phyloP scores from a whole-genome alignment of 345 rosid genomes.

The Xanthoceras sorbifolium region DNA sequence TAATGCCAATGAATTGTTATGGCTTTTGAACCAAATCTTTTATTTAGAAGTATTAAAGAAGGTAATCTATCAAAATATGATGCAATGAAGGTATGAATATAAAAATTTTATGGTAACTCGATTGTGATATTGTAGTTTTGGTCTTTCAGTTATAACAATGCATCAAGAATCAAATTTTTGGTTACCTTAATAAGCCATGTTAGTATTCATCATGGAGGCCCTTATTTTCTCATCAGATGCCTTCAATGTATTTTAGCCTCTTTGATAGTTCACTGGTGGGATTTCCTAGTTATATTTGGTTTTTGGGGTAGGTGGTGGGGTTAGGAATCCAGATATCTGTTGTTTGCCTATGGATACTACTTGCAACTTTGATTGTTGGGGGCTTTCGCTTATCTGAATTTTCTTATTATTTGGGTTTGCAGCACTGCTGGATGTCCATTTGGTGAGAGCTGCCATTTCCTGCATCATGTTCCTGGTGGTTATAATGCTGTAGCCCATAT shows the following conservation, averaged over 20 bases:
- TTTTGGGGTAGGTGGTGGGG: not conserved
- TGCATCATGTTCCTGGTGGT: constrained; percentile 85
- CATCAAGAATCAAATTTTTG: not conserved
- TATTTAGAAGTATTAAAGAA: constrained; percentile 17
- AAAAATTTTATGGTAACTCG: not conserved
- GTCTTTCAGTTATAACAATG: not conserved
- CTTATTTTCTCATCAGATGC: not conserved
- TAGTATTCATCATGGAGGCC: not conserved
- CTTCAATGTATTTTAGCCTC: not conserved
- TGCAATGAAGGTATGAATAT: constrained; percentile 13
- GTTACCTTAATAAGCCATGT: not conserved
- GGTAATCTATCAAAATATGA: constrained; percentile 13
- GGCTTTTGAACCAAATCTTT: constrained; percentile 9
- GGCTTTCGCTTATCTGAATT: not conserved
- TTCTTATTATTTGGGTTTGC: constrained; percentile 28
- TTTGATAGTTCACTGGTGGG: not conserved
- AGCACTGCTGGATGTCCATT: constrained; percentile 91
- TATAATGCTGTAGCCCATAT: constrained; percentile 77
- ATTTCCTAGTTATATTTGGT: not conserved
- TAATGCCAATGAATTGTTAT: not conserved
- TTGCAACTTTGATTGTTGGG: not conserved
- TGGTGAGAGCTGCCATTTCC: constrained; percentile 89
- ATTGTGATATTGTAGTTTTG: not conserved
- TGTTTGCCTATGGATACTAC: not conserved
- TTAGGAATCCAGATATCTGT: not conserved